Base-by-base conservation (phyloP, 352 stramenopile genomes). In the Pythium volutum region DNA sequence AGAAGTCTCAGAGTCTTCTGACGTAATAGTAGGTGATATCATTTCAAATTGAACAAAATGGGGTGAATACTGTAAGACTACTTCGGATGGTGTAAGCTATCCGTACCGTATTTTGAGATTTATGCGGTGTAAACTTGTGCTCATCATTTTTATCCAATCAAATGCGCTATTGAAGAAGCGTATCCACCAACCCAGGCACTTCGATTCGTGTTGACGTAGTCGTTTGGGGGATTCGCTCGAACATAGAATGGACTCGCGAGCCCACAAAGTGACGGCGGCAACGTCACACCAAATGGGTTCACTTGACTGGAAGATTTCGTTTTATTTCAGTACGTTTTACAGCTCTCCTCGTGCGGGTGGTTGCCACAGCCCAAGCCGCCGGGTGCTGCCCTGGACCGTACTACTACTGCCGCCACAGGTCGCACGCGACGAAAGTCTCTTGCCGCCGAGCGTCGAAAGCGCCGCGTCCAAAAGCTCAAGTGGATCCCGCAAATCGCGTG, bases 211-310 rank as follows among this genome's bases (percentile, higher is more conserved):
- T 63, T 63, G 34, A 63, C 54, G 39, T 59, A 52, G 29, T 56
- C 27, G 8, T 18, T 42, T 25, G 15, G 14, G n/a, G n/a, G n/a
- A n/a, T n/a, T n/a, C n/a, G n/a, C n/a, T 22, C 54, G 42, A 42
- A 41, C 39, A 49, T 2, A 55, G 36, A 66, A 52, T 53, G 14
- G 60, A 46, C 55, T 51, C 18, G 6, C 36, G 51, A 57, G 43
- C 27, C 23, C 10, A 47, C 52, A 36, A 62, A 62, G n/a, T 68
- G 53, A 68, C 61, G 48, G 55, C 47, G 52, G 5, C 38, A 62
- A 43, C 60, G 60, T 67, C 52, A 62, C 52, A 62, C 58, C 58
- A 57, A 67, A 67, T 62, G 60, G 60, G 20, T 65, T 59, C 58
- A 66, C 43, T 41, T 47, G 42, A 16, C 22, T 4, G 20, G 22